A percentile compares a stretch with the other conserved stretches of the same genome.
These are phyloP conservation scores for Penicillium sp. DNA, from an alignment of 2,329 filamentous ascomycete genomes.

Conservation along the genomic window DNA sequence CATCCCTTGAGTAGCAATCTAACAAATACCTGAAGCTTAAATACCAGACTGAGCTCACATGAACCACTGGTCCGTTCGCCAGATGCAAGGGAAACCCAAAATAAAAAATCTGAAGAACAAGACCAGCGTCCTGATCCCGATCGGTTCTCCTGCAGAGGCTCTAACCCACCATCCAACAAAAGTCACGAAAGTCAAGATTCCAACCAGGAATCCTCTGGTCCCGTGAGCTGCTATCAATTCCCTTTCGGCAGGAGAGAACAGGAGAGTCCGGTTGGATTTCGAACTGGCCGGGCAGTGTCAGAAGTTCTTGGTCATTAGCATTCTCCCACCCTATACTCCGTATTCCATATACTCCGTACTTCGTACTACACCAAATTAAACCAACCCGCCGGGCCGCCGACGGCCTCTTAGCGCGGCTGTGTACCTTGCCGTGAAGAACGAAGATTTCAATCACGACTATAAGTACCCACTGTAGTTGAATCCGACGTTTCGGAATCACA, in stretches of 20 bases:
- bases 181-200: not conserved
- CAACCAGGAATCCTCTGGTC: not conserved
- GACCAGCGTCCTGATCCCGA: not conserved
- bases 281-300: not conserved
- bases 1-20: slow-evolving; percentile 12
- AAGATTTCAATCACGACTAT: slow-evolving; percentile 1
- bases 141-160: not conserved
- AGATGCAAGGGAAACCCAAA: slow-evolving; percentile 20
- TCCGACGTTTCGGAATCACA: slow-evolving; percentile 1
- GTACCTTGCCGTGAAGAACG: slow-evolving; percentile 1
- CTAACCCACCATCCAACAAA: not conserved
- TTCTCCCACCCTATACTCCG: not conserved
- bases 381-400: not conserved
- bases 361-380: not conserved
- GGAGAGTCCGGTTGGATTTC: not conserved
- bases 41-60: slow-evolving; percentile 6
- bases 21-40: not conserved
- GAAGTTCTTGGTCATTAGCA: not conserved
- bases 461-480: not conserved
- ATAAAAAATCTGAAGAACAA: not conserved
- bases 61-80: slow-evolving; percentile 26
- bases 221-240: not conserved
- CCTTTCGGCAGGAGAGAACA: not conserved
- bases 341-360: not conserved
- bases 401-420: not conserved